These are phyloP conservation scores for Asterophora lycoperdoides DNA, from an alignment of 768 basidiomycete species.

Conservation along the genomic window DNA sequence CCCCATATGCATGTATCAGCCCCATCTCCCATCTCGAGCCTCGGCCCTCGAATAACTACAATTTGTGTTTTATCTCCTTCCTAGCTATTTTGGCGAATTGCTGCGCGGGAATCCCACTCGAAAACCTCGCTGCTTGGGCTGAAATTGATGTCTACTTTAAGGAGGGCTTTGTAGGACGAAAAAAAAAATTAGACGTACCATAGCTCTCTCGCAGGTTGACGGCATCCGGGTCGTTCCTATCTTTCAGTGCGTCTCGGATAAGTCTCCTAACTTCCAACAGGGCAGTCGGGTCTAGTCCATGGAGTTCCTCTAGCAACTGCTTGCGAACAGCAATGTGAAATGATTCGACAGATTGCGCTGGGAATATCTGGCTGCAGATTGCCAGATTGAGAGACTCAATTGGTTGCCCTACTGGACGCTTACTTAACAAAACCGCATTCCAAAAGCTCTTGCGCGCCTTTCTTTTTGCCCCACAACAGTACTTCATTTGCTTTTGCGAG, in stretches of 20 bases:
- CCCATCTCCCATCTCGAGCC: no score
- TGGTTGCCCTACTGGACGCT: constrained; percentile 9
- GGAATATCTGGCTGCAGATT: constrained; percentile 52
- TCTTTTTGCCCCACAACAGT: constrained; percentile 66
- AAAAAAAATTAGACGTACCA: constrained; percentile 25
- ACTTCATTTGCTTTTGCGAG: constrained; percentile 67
- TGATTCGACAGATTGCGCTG: constrained; percentile 41
- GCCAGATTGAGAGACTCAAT: no score
- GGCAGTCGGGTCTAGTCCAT: constrained; percentile 53
- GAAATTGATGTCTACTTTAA: neutral
- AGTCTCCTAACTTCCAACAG: constrained; percentile 50
- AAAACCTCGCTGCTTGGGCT: constrained; percentile 64
- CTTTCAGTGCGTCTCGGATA: constrained; percentile 50
- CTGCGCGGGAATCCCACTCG: constrained; percentile 50
- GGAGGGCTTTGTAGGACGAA: neutral
- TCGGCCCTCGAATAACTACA: constrained; percentile 37
- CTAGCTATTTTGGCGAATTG: constrained; percentile 54
- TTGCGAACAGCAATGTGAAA: constrained; percentile 53
- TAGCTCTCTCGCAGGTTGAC: constrained; percentile 68
- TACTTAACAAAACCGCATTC: constrained; percentile 65
- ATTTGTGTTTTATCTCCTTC: constrained; percentile 65
- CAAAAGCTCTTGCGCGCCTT: constrained; percentile 52
- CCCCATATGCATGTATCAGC: neutral
- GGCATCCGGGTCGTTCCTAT: constrained; percentile 60
- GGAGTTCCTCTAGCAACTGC: constrained; percentile 49